Evolutionary conservation across 2,329 filamentous ascomycete genomes (phyloP).

Genomic region (Colletotrichum lindemuthianum): DNA sequence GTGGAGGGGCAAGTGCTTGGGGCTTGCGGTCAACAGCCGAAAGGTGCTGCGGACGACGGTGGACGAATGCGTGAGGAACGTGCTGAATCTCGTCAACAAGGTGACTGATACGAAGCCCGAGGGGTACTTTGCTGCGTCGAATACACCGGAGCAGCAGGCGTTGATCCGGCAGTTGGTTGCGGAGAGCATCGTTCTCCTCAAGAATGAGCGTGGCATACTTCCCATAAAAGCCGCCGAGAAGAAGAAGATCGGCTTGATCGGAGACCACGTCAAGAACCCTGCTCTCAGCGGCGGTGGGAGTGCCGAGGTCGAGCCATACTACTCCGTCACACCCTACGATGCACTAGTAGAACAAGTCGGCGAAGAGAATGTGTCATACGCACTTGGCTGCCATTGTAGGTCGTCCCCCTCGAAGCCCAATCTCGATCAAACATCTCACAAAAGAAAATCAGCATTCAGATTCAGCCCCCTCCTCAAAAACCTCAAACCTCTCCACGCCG

Average conservation of each 20-base stretch:
- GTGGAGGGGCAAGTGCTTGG: slow-evolving; percentile 39
- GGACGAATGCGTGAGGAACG: slow-evolving; percentile 64
- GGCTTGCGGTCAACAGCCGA: slow-evolving; percentile 24
- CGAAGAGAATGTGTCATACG: slow-evolving; percentile 53
- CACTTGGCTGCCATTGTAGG: slow-evolving; percentile 67
- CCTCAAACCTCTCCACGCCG: background rate
- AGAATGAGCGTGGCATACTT: slow-evolving; percentile 73
- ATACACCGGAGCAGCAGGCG: slow-evolving; percentile 64
- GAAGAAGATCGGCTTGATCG: slow-evolving; percentile 47
- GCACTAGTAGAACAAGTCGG: slow-evolving; percentile 63
- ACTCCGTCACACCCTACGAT: slow-evolving; percentile 76
- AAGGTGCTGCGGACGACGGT: slow-evolving; percentile 43
- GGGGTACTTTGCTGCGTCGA: slow-evolving; percentile 57
- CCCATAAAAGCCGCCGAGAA: slow-evolving; percentile 68
- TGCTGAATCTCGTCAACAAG: slow-evolving; percentile 68
- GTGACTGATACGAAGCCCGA: slow-evolving; percentile 41
- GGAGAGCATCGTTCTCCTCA: slow-evolving; percentile 78
- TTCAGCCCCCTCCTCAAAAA: slow-evolving; percentile 33
- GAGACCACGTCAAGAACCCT: slow-evolving; percentile 40
- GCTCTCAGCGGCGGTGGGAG: slow-evolving; percentile 67
- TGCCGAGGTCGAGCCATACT: slow-evolving; percentile 68
- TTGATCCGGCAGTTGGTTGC: slow-evolving; percentile 73
- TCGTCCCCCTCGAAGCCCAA: background rate
- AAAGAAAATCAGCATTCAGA: slow-evolving; percentile 27
- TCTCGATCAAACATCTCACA: background rate